These are phyloP conservation scores for Fusarium bactridioides DNA, from an alignment of 2,329 filamentous ascomycete genomes.

Conservation along the genomic window DNA sequence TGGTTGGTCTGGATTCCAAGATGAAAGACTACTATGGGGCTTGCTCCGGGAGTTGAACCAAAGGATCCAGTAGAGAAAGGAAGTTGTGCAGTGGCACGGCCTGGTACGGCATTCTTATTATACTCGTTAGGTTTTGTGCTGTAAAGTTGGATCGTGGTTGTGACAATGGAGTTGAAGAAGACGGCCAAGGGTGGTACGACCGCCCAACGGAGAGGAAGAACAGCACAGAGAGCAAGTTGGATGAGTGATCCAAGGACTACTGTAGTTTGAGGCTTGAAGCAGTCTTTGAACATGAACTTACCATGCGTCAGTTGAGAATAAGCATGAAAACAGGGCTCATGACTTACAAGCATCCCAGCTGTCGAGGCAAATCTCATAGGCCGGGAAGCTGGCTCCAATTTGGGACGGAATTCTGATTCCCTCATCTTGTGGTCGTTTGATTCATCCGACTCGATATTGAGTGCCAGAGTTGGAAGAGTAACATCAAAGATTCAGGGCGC, in stretches of 20 bases:
- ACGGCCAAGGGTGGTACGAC: conserved; percentile 45
- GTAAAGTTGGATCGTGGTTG: conserved; percentile 41
- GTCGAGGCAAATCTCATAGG: conserved; percentile 28
- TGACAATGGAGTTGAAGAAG: conserved; percentile 43
- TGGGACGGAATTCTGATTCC: conserved; percentile 36
- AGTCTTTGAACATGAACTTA: conserved; percentile 44
- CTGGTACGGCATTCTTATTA: conserved; percentile 41
- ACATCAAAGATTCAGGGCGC: neutral
- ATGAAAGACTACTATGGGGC: conserved; percentile 53
- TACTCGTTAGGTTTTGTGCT: conserved; percentile 34
- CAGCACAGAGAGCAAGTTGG: conserved; percentile 46
- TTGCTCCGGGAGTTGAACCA: conserved; percentile 39
- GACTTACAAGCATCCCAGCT: conserved; percentile 32
- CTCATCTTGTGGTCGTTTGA: conserved; percentile 4
- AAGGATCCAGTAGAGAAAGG: conserved; percentile 43
- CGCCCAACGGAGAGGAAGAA: conserved; percentile 48
- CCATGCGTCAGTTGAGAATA: neutral
- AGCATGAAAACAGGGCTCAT: neutral
- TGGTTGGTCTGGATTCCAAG: conserved; percentile 56
- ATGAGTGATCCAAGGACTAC: conserved; percentile 46
- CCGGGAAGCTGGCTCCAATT: conserved; percentile 32
- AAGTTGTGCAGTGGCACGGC: conserved; percentile 47
- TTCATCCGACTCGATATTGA: neutral
- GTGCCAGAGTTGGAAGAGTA: neutral
- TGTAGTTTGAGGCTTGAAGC: conserved; percentile 45